Conservation (phyloP, 331 rosid species). For the Ulmus americana region DNA sequence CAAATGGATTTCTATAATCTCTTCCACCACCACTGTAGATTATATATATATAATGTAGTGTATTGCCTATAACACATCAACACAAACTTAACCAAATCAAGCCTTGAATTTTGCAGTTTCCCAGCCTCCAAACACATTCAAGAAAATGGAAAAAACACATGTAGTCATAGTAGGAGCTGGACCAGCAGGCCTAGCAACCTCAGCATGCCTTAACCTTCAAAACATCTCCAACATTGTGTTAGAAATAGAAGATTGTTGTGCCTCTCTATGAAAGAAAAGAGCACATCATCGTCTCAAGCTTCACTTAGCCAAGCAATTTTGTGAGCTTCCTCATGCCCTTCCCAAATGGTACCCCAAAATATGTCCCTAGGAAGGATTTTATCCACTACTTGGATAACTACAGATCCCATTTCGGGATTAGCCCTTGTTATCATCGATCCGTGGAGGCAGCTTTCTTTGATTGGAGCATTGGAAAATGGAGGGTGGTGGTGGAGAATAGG, state of each 20-base stretch:
- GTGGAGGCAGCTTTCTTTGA: slow-evolving; percentile 28
- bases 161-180: slow-evolving; percentile 33
- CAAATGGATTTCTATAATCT: too few species aligned
- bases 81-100: too few species aligned
- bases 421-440: slow-evolving; percentile 9
- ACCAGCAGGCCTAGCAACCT: slow-evolving; percentile 50
- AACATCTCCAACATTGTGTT: slow-evolving; percentile 37
- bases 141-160: slow-evolving; percentile 8
- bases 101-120: too few species aligned
- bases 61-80: too few species aligned
- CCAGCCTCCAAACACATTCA: too few species aligned
- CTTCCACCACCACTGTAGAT: too few species aligned
- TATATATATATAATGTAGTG: too few species aligned
- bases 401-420: slow-evolving; percentile 22
- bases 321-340: slow-evolving; percentile 50
- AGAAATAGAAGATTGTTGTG: slow-evolving; percentile 47
- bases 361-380: slow-evolving; percentile 32
- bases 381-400: slow-evolving; percentile 38
- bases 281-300: slow-evolving; percentile 58
- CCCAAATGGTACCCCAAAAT: slow-evolving; percentile 26
- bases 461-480: slow-evolving; percentile 17
- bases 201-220: slow-evolving; percentile 44
- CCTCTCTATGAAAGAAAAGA: slow-evolving; percentile 51
- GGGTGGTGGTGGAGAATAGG: slow-evolving; percentile 10
- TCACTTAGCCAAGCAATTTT: slow-evolving; percentile 49